Evolutionary conservation across 2,329 filamentous ascomycete genomes (phyloP).

Genomic region (Colletotrichum viniferum): DNA sequence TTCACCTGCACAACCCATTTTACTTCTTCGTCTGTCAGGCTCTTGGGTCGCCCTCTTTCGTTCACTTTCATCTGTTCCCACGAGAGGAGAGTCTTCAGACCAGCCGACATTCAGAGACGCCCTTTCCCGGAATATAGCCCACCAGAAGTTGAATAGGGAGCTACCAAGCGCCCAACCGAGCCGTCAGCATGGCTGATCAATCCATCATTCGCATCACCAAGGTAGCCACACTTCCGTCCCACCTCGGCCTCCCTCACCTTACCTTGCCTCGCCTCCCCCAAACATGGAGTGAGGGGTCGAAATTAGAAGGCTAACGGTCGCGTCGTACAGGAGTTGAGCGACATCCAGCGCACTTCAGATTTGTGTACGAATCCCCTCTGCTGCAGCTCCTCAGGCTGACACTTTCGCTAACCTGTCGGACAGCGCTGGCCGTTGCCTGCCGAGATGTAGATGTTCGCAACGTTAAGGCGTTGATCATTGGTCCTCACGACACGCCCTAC

Average conservation of each 20-base stretch:
- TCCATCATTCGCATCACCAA: slow-evolving; percentile 88
- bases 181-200: slow-evolving; percentile 73
- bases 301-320: slow-evolving; percentile 4
- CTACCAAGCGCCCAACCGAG: neutral
- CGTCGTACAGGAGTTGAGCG: slow-evolving; percentile 74
- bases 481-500: slow-evolving; percentile 92
- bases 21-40: slow-evolving; percentile 1
- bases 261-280: neutral
- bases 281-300: neutral
- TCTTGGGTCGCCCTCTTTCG: neutral
- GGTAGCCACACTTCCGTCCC: slow-evolving; percentile 49
- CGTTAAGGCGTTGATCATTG: slow-evolving; percentile 86
- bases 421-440: slow-evolving; percentile 86
- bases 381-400: neutral
- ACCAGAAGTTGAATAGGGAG: neutral
- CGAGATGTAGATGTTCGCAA: slow-evolving; percentile 87
- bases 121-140: neutral
- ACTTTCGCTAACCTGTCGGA: slow-evolving; percentile 5
- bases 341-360: slow-evolving; percentile 83
- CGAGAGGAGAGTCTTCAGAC: neutral
- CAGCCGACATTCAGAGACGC: neutral
- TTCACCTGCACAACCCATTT: neutral
- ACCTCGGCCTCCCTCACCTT: neutral
- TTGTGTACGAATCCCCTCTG: slow-evolving; percentile 64
- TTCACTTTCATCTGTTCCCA: neutral